Evolutionary conservation across 495 filamentous ascomycete species (phyloP).

Genomic region (Evernia prunastri): DNA sequence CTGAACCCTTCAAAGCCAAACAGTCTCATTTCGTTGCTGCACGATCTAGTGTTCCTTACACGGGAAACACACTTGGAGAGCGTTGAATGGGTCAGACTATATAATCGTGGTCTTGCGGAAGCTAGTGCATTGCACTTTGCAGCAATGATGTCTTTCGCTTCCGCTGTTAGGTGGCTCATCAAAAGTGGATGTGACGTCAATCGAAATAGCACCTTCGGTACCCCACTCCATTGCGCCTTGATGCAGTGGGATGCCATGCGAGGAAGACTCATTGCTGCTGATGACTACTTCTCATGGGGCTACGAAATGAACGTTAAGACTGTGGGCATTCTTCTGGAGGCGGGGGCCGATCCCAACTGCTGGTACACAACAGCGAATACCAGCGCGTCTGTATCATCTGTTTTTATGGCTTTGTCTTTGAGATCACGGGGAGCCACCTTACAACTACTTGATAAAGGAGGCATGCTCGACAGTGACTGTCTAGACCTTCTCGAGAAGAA

Average conservation of each 20-base stretch:
- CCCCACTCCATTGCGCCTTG: slow-evolving; percentile 22
- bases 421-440: no score
- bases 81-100: no score
- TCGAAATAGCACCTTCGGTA: slow-evolving; percentile 16
- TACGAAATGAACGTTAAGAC: no score
- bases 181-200: slow-evolving; percentile 12
- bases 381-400: no score
- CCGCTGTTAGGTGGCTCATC: slow-evolving; percentile 12
- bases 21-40: neutral
- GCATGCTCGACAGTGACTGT: no score
- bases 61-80: no score
- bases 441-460: neutral
- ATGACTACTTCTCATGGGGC: no score
- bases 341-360: slow-evolving; percentile 14
- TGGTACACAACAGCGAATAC: no score
- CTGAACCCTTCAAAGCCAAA: neutral
- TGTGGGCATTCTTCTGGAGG: slow-evolving; percentile 13
- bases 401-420: neutral
- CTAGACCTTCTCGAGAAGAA: no score
- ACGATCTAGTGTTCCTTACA: no score
- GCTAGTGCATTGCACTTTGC: slow-evolving; percentile 20
- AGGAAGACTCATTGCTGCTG: neutral
- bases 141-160: no score
- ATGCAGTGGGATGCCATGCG: neutral
- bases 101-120: neutral